Evolutionary conservation across 306 rosid species (phyloP), one percentile per base, ranked within the genome.

Genomic region (Cicer chorassanicum): DNA sequence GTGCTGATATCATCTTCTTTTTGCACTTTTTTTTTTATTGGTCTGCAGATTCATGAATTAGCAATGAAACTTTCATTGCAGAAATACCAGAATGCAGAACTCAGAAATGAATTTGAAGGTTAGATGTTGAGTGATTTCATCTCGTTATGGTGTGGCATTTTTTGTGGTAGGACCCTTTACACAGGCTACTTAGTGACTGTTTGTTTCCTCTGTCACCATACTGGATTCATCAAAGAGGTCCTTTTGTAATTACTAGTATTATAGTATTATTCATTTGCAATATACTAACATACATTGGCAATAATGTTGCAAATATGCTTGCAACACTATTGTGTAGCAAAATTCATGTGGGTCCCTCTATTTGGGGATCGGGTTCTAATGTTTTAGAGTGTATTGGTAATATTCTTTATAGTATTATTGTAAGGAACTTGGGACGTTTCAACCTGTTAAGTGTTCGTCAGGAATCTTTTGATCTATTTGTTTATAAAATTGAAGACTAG

Each of bases 61-160:
- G 83, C 88, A 38, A 74, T 86, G 89, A 92, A 94, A 67, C 91
- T 94, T 46, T 89, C 96, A 39, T 74, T 90, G 86, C 98, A 88
- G 81, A 94, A 94, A 80, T 82, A 88, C 59, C 95, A 87, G 75
- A 91, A 90, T 87, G 81, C 87, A 8, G 93, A 88, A 83, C 88
- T 94, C 13, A 85, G 88, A 85, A 86, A 71, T 76, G 93, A 91
- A 65, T 91, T 87, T 82, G 98, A 92, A 88, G 98, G 98, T 91
- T 55, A 56, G 88, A 81, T 24, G 62, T 75, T 67, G 29, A 65
- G 14, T 67, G 67, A 64, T 78, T 64, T 70, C 55, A 11, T 54
- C 39, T 44, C n/a, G 24, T 9, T 57, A 65, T 71, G 61, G 10
- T 71, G 41, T 67, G 71, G 54, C 69, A 1, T 46, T 39, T 46